phyloP scores from a whole-genome alignment of 768 basidiomycete genomes.

The Rhodotorula sphaerocarpa region DNA sequence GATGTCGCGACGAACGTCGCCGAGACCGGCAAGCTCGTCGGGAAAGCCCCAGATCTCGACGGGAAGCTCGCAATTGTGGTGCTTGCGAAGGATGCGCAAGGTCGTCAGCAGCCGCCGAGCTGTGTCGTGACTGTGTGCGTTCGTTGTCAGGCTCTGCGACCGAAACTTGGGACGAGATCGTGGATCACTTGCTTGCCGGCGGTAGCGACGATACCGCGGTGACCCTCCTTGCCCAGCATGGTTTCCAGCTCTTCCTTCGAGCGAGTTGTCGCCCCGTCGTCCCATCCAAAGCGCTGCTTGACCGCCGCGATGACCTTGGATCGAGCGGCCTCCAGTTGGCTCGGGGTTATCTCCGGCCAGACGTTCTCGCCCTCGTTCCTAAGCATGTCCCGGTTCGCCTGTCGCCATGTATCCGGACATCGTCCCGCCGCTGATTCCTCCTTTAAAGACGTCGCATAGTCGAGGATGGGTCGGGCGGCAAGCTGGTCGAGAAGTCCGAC shows the following conservation, averaged over 20 bases:
- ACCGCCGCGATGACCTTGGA: constrained; percentile 41
- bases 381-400: constrained; percentile 45
- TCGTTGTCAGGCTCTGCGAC: not conserved
- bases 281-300: constrained; percentile 13
- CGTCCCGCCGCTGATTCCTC: constrained; percentile 28
- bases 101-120: constrained; percentile 42
- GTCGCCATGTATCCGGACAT: constrained; percentile 42
- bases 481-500: constrained; percentile 36
- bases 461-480: constrained; percentile 40
- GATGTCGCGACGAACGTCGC: constrained; percentile 36
- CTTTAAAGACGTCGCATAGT: constrained; percentile 31
- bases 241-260: not conserved
- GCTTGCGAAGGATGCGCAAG: constrained; percentile 42
- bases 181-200: constrained; percentile 44
- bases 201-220: constrained; percentile 44
- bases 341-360: constrained; percentile 40
- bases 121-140: constrained; percentile 41
- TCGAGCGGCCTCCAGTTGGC: constrained; percentile 40
- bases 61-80: constrained; percentile 42
- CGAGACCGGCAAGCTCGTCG: constrained; percentile 41
- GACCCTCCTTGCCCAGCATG: not conserved
- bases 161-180: not conserved
- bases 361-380: constrained; percentile 40
- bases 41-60: constrained; percentile 47
- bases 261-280: not conserved